These are phyloP conservation scores for Claviceps quebecensis DNA, from an alignment of 2,329 filamentous ascomycete genomes.

Conservation along the genomic window DNA sequence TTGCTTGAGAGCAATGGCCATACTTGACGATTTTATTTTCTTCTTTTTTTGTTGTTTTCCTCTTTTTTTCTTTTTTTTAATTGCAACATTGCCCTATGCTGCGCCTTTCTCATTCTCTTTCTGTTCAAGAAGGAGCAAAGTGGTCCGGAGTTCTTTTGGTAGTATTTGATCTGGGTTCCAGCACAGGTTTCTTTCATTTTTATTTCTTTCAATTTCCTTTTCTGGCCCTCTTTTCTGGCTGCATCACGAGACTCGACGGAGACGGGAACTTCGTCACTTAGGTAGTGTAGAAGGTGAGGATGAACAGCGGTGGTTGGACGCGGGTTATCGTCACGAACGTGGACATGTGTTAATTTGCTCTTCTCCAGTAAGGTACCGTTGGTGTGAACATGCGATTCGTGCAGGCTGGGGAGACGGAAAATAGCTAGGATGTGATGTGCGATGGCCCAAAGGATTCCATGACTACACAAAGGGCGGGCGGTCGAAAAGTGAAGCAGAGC, in stretches of 20 bases:
- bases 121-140: slow-evolving; percentile 25
- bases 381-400: background rate
- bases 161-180: slow-evolving; percentile 3
- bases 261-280: slow-evolving; percentile 2
- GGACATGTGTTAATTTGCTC: background rate
- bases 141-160: slow-evolving; percentile 30
- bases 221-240: slow-evolving; percentile 12
- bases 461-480: background rate
- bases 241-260: background rate
- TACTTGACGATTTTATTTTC: slow-evolving; percentile 4
- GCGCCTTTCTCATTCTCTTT: slow-evolving; percentile 9
- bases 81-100: slow-evolving; percentile 10
- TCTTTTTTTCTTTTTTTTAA: background rate
- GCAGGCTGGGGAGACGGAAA: background rate
- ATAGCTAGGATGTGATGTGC: background rate
- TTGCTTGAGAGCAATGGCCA: background rate
- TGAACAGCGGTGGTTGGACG: background rate
- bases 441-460: background rate
- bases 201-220: background rate
- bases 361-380: background rate
- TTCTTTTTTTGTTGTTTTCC: background rate
- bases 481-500: background rate
- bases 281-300: background rate
- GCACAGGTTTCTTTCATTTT: background rate
- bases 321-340: background rate